Base-by-base conservation (phyloP, 805 yeast genomes). In the Suhomyces sp. region DNA sequence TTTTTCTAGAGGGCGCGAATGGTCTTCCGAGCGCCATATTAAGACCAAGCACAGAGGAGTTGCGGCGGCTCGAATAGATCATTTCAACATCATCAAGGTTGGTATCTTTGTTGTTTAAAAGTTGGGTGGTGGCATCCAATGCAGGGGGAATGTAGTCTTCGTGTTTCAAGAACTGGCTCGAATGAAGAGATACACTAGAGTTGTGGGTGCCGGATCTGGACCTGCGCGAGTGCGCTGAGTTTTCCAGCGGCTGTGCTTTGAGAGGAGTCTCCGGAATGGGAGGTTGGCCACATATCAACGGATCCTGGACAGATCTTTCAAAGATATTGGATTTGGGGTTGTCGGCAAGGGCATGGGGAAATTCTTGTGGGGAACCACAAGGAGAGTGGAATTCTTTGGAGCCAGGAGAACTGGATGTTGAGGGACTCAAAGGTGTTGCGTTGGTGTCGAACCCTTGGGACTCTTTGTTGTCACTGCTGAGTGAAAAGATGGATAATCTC, bases 71-170 rank as follows among this genome's bases (percentile, higher is more conserved):
- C 33, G 85, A 72, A 59, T 84, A 84, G 15, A 89, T 83, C 68
- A 89, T 81, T 53, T 87, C 92, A 12, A 88, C 83, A 50, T 80
- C 78, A 57, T 87, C 86, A 53, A 90, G 77, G 60, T 86, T 81
- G 4, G 86, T 74, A 43, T 74, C 69, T 59, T 83, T 84, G 12
- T 84, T 80, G 43, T 84, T 76, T 35, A 87, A 73, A 53, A 86
- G 82, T 17, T 84, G 78, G 4, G 94, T 81, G 7, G 96, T 89
- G 20, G 79, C 79, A 60, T 89, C 96, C 58, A 89, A 73, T 6
- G 89, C 89, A 0, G 97, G 92, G 1, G 96, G 87, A 19, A 89
- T 87, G 58, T 69, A 81, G 66, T 90, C 87, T 65, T 89, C 85
- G 7, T 73, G 67, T 33, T 78, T 72, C 49, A 71, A 63, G 37